These are phyloP conservation scores for Nakataea oryzae DNA, from an alignment of 2,329 filamentous ascomycete genomes.

Conservation along the genomic window DNA sequence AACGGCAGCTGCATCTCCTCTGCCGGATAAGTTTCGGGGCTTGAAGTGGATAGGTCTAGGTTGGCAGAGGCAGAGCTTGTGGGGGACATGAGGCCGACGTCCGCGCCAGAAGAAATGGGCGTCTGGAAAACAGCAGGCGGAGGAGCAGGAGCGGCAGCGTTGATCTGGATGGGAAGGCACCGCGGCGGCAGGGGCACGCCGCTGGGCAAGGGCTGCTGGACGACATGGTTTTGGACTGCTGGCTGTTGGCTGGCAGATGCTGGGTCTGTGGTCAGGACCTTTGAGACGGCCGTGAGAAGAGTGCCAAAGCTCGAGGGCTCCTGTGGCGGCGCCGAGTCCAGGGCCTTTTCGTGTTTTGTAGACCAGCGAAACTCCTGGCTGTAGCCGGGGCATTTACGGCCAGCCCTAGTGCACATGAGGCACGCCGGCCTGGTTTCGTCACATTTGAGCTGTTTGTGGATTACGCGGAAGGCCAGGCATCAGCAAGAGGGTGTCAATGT, in stretches of 20 bases:
- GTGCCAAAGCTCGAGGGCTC: conserved; percentile 6
- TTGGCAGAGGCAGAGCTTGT: background rate
- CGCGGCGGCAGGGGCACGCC: background rate
- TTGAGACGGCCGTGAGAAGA: background rate
- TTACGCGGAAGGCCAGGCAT: background rate
- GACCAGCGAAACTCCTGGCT: conserved; percentile 26
- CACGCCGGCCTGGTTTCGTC: conserved; percentile 19
- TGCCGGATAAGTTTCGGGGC: background rate
- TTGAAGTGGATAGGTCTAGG: background rate
- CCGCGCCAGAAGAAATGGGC: background rate
- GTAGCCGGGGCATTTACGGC: conserved; percentile 18
- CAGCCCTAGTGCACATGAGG: conserved; percentile 17
- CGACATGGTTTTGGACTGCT: background rate
- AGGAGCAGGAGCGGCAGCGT: background rate
- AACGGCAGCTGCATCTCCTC: background rate
- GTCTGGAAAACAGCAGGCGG: background rate
- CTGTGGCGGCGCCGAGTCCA: conserved; percentile 2
- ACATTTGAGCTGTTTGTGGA: conserved; percentile 16
- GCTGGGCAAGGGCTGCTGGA: no score
- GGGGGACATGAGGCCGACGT: background rate
- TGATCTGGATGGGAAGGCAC: background rate
- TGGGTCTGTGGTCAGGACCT: background rate
- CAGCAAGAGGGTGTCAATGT: no score
- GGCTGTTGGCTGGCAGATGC: background rate
- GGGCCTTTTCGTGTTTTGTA: conserved; percentile 25